phyloP scores from a whole-genome alignment of 768 basidiomycete species.

The Termitomyces sp. region DNA sequence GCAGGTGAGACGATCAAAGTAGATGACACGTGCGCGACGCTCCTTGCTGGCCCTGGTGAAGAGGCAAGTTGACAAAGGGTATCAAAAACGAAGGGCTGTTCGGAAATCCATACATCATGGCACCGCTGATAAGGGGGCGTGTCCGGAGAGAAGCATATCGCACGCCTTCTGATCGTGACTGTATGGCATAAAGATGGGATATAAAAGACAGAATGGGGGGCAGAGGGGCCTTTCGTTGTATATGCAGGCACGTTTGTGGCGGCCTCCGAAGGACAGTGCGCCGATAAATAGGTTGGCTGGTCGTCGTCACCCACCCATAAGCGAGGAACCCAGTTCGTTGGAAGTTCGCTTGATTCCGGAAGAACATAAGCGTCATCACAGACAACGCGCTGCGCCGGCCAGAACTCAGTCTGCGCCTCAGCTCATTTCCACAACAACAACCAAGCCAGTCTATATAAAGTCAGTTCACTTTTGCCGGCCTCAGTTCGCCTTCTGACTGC shows the following conservation, averaged over 20 bases:
- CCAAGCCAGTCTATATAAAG: slow-evolving; percentile 29
- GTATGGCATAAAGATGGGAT: slow-evolving; percentile 26
- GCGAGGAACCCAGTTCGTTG: slow-evolving; percentile 43
- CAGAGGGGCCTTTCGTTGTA: slow-evolving; percentile 16
- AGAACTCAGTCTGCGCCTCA: slow-evolving; percentile 53
- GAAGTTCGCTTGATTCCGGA: slow-evolving; percentile 25
- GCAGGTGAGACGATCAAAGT: background rate
- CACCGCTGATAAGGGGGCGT: slow-evolving; percentile 32
- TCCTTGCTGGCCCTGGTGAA: background rate
- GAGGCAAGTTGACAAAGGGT: slow-evolving; percentile 6
- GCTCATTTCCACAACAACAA: slow-evolving; percentile 63
- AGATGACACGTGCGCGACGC: background rate
- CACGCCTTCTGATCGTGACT: slow-evolving; percentile 19
- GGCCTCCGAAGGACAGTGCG: slow-evolving; percentile 19
- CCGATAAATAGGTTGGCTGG: slow-evolving; percentile 18
- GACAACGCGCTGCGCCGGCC: slow-evolving; percentile 39
- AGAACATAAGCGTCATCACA: slow-evolving; percentile 58
- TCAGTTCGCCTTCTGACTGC: slow-evolving; percentile 15
- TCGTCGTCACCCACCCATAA: slow-evolving; percentile 39
- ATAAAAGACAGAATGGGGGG: slow-evolving; percentile 37
- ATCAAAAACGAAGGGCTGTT: slow-evolving; percentile 6
- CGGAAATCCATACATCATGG: slow-evolving; percentile 8
- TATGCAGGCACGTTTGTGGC: slow-evolving; percentile 46
- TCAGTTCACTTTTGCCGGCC: slow-evolving; percentile 21
- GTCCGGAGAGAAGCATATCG: slow-evolving; percentile 10